Evolutionary conservation across 805 yeast genomes (phyloP).

Genomic region (Lachancea dasiensis): DNA sequence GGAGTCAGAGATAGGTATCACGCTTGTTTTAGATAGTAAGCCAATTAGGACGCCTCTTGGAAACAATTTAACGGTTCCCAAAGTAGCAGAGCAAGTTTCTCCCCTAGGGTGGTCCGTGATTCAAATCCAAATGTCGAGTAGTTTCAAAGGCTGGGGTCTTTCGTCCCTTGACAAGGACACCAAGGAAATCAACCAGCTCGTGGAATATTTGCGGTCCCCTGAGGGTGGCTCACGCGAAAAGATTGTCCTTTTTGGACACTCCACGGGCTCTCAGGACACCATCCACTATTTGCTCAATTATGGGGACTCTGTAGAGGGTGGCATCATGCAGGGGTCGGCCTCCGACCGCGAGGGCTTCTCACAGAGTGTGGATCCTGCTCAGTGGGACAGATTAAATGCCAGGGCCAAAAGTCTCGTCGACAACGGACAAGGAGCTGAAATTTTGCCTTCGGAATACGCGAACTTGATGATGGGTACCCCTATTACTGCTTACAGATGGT

Average conservation of each 20-base stretch:
- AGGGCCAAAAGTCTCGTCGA: slow-evolving; percentile 37
- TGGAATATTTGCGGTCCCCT: slow-evolving; percentile 45
- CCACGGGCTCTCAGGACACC: slow-evolving; percentile 79
- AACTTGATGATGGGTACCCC: slow-evolving; percentile 47
- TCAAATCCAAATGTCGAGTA: slow-evolving; percentile 49
- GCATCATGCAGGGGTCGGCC: slow-evolving; percentile 69
- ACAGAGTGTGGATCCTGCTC: slow-evolving; percentile 17
- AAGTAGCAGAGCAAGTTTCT: slow-evolving; percentile 39
- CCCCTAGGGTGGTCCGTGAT: slow-evolving; percentile 49
- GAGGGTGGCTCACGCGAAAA: slow-evolving; percentile 40
- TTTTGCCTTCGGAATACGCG: slow-evolving; percentile 47
- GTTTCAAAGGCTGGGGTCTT: slow-evolving; percentile 67
- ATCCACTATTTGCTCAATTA: slow-evolving; percentile 48
- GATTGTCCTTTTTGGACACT: slow-evolving; percentile 69
- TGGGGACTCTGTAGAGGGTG: slow-evolving; percentile 41
- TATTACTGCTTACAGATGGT: slow-evolving; percentile 62
- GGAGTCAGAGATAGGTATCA: slow-evolving; percentile 34
- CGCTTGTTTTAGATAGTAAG: slow-evolving; percentile 64
- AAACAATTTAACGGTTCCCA: slow-evolving; percentile 58
- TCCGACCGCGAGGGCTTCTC: slow-evolving; percentile 54
- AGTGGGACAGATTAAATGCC: slow-evolving; percentile 23
- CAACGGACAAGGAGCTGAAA: slow-evolving; percentile 40
- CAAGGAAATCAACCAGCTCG: slow-evolving; percentile 47
- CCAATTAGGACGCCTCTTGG: slow-evolving; percentile 84
- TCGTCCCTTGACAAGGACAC: slow-evolving; percentile 56